Base-by-base conservation (phyloP, 192 early-diverging fungal genomes). In the Podila horticola region DNA sequence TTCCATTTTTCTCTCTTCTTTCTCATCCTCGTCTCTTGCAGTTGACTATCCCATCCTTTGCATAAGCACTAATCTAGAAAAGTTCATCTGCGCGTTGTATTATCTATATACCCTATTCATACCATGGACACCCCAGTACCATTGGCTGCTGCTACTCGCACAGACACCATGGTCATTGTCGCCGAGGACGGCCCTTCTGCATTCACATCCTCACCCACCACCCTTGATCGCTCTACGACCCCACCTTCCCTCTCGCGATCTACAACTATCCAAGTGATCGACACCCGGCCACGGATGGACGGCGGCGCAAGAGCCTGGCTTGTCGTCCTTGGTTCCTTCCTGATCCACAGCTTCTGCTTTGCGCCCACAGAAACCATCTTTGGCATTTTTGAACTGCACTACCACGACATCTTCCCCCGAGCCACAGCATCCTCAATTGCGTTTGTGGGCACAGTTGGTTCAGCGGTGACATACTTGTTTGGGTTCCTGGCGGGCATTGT, bases 251-350 rank as follows among this genome's bases (percentile, higher is more conserved):
- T 28, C 11, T 13, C 51, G 33, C n/a, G 28, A 9, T 7, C 41
- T 41, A 4, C 63, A 22, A 31, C 41, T 62, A 3, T 24, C 2
- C 52, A 55, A 55, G 24, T 24, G 24, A 12, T 55, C 20, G 52
- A 55, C 52, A 55, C 12, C 24, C 29, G 31, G 2, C 68, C 51
- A 4, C 57, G 45, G 19, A 82, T 57, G n/a, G 86, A 87, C 41
- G 86, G 86, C 26, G 86, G 86, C 31, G 36, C 38, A 3, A 33
- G 50, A 26, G 86, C 86, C 33, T 87, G 86, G 86, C 61, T 82
- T 3, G 75, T 79, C 0, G 84, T 87, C 17, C 49, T 84, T 1
- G 82, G 77, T 0, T 84, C 83, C 1, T 88, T 88, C 33, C 64
- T 86, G 10, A 69, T 77, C 58, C 77, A 81, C 63, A 63, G 60